Evolutionary conservation across 257 asterid species (phyloP), one percentile per base, ranked within the genome.

Genomic region (Solanum rostratum): DNA sequence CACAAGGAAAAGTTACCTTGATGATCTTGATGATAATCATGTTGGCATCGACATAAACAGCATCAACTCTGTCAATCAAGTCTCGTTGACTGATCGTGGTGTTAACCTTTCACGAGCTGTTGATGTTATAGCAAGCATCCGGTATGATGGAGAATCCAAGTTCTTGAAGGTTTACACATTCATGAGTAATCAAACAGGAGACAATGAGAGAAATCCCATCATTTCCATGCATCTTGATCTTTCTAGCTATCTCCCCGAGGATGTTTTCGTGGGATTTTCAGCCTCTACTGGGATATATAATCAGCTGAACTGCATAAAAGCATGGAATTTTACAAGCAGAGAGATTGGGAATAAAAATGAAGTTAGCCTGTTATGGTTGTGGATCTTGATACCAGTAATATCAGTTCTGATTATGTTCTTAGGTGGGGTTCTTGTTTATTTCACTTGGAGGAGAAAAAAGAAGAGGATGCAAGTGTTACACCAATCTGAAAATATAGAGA

Each of bases 1-100:
- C 39, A 84, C 86, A 41, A 73, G 84, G 74, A 74, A 85, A 66
- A 81, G 81, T 62, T 54, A 62, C 73, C n/a, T 15, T 14, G 85
- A 80, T 22, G 87, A 85, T 85, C 55, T 85, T 33, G 84, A 85
- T 68, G 49, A 68, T 11, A 85, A 85, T 53, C 87, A 85, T 80
- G 82, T 85, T 66, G 87, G 85, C 37, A 43, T 85, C n/a, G 80
- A 85, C 62, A 81, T 80, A 49, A 85, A 85, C 81, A 81, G 87
- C 49, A 22, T 80, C 39, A 49, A 39, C 5, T 80, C 85, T 33
- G 50, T 85, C 49, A 10, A 74, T 0, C 86, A 74, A 60, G 84
- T 33, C 20, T 30, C 86, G 7, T 57, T 84, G 62, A 70, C 0
- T 3, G 83, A 69, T 27, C 43, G 13, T 1, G 76, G 76, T 62